Percentiles rank a stretch among this genome's conserved stretches.
Conservation (phyloP, 306 rosid genomes). For the Dalbergia cultrata region DNA sequence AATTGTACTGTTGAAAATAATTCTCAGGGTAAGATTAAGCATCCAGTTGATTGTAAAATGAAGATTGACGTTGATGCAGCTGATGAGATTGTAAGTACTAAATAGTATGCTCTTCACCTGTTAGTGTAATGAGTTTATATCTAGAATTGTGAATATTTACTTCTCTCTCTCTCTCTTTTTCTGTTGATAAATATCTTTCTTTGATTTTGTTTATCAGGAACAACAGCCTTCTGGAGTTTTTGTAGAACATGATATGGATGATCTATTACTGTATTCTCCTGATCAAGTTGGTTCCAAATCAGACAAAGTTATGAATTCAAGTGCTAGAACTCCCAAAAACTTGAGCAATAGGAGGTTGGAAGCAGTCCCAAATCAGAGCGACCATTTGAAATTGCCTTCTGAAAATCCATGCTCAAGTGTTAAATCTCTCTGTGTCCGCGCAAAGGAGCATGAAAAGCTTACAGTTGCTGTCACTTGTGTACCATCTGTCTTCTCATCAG, state of each 20-base stretch:
- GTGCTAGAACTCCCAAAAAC: conserved; percentile 59
- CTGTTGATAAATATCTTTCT: neutral
- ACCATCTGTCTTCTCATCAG: conserved; percentile 54
- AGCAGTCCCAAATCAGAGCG: conserved; percentile 49
- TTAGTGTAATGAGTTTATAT: neutral
- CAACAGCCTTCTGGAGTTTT: conserved; percentile 66
- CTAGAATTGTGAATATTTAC: conserved; percentile 9
- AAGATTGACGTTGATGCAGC: conserved; percentile 49
- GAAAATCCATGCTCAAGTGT: conserved; percentile 55
- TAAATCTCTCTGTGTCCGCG: conserved; percentile 58
- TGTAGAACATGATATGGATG: conserved; percentile 69
- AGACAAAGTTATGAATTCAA: conserved; percentile 41
- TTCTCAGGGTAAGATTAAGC: conserved; percentile 54
- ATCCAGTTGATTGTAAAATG: conserved; percentile 46
- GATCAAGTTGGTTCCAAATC: conserved; percentile 59
- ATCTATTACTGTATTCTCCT: conserved; percentile 63
- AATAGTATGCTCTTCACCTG: conserved; percentile 36
- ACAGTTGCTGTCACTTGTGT: conserved; percentile 48
- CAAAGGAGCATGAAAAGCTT: conserved; percentile 58
- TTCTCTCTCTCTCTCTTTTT: neutral
- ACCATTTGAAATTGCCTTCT: conserved; percentile 51
- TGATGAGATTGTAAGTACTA: conserved; percentile 56
- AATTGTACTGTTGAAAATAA: conserved; percentile 44
- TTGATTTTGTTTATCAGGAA: conserved; percentile 53
- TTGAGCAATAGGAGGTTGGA: conserved; percentile 50